A percentile compares a stretch with the other conserved stretches of the same genome.
These are phyloP conservation scores for Gyrodon lividus DNA, from an alignment of 768 basidiomycete species.

Conservation along the genomic window DNA sequence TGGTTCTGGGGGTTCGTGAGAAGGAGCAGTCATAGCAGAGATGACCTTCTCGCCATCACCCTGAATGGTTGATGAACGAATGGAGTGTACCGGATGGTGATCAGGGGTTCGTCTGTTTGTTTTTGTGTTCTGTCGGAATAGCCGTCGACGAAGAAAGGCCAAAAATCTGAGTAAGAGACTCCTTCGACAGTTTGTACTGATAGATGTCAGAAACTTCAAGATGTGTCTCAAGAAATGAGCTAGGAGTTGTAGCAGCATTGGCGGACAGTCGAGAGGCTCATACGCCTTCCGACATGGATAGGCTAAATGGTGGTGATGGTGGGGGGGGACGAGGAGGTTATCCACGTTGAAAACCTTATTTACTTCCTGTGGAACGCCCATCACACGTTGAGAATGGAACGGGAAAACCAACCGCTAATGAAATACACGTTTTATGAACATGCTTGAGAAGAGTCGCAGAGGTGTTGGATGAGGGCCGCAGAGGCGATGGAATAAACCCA, in stretches of 20 bases:
- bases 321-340: no score
- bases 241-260: conserved; percentile 1
- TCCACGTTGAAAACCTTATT: no score
- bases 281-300: background rate
- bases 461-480: no score
- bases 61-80: background rate
- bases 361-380: background rate
- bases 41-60: background rate
- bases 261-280: background rate
- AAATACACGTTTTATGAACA: background rate
- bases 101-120: background rate
- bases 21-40: conserved; percentile 19
- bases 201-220: conserved; percentile 2
- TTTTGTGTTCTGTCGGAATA: background rate
- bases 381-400: no score
- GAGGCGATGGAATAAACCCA: no score
- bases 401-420: background rate
- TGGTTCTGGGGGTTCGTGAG: background rate
- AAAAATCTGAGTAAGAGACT: conserved; percentile 3
- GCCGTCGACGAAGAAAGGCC: conserved; percentile 1
- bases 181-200: background rate
- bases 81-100: background rate
- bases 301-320: background rate
- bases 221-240: conserved; percentile 2
- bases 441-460: no score